These are phyloP conservation scores for Fonsecaea pedrosoi DNA, from an alignment of 2,329 filamentous ascomycete genomes.

Conservation along the genomic window DNA sequence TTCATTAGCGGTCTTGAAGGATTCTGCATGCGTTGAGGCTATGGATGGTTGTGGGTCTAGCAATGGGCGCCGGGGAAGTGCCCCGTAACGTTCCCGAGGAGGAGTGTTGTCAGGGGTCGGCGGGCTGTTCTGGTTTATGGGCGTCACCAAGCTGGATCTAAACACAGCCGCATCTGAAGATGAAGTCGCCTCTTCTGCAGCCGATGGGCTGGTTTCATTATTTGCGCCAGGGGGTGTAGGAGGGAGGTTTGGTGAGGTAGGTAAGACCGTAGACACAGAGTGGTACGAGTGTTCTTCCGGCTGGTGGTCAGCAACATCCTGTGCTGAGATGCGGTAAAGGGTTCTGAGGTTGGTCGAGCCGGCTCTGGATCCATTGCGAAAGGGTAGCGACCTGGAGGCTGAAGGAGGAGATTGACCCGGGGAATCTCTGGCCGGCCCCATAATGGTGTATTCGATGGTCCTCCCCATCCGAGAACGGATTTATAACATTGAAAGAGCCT, in stretches of 20 bases:
- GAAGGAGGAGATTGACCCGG: slow-evolving; percentile 19
- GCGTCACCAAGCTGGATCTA: slow-evolving; percentile 36
- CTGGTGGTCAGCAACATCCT: slow-evolving; percentile 18
- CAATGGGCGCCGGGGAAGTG: slow-evolving; percentile 48
- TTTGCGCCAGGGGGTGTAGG: slow-evolving; percentile 38
- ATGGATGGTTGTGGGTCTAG: slow-evolving; percentile 64
- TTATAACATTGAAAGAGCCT: slow-evolving; percentile 10
- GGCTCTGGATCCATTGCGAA: slow-evolving; percentile 29
- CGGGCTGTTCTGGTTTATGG: slow-evolving; percentile 41
- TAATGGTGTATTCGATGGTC: slow-evolving; percentile 35
- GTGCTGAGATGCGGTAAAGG: slow-evolving; percentile 36
- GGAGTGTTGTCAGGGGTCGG: slow-evolving; percentile 79
- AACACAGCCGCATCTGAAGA: slow-evolving; percentile 39
- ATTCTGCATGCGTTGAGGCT: slow-evolving; percentile 69
- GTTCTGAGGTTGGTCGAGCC: slow-evolving; percentile 34
- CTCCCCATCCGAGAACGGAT: slow-evolving; percentile 26
- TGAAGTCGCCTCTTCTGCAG: slow-evolving; percentile 19
- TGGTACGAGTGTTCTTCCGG: slow-evolving; percentile 18
- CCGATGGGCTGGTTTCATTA: slow-evolving; percentile 21
- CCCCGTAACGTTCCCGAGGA: slow-evolving; percentile 57
- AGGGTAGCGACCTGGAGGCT: slow-evolving; percentile 27
- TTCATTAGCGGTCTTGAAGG: slow-evolving; percentile 75
- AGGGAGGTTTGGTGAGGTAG: slow-evolving; percentile 36
- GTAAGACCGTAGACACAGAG: slow-evolving; percentile 26
- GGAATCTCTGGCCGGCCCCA: slow-evolving; percentile 29